Conservation (phyloP, 2,329 filamentous ascomycete species). For the Diaporthe helianthi region DNA sequence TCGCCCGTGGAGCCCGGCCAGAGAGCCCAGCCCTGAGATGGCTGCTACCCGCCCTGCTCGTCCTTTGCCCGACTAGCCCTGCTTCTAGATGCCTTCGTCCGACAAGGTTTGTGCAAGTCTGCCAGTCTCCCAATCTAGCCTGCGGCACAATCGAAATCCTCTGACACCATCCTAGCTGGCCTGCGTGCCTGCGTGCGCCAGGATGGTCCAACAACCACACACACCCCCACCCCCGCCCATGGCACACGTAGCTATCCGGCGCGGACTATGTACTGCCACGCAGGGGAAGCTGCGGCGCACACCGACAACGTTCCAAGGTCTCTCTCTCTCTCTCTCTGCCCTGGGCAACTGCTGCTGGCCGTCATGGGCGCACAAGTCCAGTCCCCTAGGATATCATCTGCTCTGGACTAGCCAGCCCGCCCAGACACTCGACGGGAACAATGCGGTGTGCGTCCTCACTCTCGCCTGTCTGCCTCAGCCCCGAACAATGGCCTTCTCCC, state of each 20-base stretch:
- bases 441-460: slow-evolving; percentile 28
- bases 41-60: slow-evolving; percentile 30
- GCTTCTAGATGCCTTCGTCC: slow-evolving; percentile 21
- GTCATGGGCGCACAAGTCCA: slow-evolving; percentile 20
- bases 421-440: slow-evolving; percentile 27
- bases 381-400: slow-evolving; percentile 19
- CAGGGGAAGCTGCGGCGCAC: slow-evolving; percentile 24
- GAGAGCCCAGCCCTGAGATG: background rate
- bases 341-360: slow-evolving; percentile 27
- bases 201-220: background rate
- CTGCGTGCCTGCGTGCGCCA: background rate
- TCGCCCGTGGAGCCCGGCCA: slow-evolving; percentile 9
- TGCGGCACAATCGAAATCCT: slow-evolving; percentile 1
- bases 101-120: slow-evolving; percentile 20
- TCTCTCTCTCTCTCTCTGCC: background rate
- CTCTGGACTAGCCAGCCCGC: slow-evolving; percentile 6
- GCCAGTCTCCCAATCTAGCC: slow-evolving; percentile 16
- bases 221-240: background rate
- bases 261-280: slow-evolving; percentile 17
- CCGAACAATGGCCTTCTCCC: slow-evolving; percentile 12
- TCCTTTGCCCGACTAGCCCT: slow-evolving; percentile 25
- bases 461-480: slow-evolving; percentile 28
- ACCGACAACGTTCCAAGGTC: background rate
- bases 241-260: slow-evolving; percentile 25
- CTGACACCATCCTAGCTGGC: background rate